Evolutionary conservation across 2,329 filamentous ascomycete species (phyloP), one percentile per base, ranked within the genome.

Genomic region (Stachybotrys chartarum): DNA sequence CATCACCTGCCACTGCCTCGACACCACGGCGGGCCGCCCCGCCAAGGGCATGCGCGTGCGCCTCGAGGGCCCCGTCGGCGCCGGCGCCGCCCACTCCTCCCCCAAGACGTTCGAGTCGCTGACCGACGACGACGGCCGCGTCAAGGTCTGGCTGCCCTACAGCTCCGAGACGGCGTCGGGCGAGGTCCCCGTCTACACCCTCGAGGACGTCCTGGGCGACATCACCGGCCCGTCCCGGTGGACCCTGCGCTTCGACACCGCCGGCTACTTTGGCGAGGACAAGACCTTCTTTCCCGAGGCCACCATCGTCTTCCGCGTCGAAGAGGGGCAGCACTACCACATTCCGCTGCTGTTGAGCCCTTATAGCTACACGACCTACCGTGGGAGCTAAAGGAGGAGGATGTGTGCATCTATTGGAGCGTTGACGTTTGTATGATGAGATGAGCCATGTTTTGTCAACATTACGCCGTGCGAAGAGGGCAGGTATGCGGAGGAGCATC

Each of bases 1-100:
- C 67, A 93, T 94, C 66, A 93, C 90, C 70, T 93, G 89, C 77
- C 90, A 94, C 77, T 83, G 92, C 71, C 88, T 94, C 69, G 88
- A 94, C 78, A 93, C 89, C 11, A 82, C 84, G n/a, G 75, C 81
- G 58, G 90, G 90, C 66, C 80, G 79, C 56, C 90, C 90, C 24
- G 90, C 83, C 16, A 72, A 78, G 55, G 76, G 78, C 59, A 82
- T 94, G 64, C 78, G 79, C 60, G 88, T 92, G 56, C 83, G 80
- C 54, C 82, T 91, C 24, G 75, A 84, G 51, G 79, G 79, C 6
- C 10, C 10, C 35, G 35, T 14, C 35, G 35, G 24, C 24, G 24
- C 24, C 24, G 24, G 24, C 24, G 24, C 24, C 24, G 70, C 67
- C 52, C 63, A 56, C 47, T 56, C 66, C 56, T 57, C 68, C 12